Evolutionary conservation across 2,329 filamentous ascomycete genomes (phyloP), one percentile per base, ranked within the genome.

Genomic region (Aphanocladium album): DNA sequence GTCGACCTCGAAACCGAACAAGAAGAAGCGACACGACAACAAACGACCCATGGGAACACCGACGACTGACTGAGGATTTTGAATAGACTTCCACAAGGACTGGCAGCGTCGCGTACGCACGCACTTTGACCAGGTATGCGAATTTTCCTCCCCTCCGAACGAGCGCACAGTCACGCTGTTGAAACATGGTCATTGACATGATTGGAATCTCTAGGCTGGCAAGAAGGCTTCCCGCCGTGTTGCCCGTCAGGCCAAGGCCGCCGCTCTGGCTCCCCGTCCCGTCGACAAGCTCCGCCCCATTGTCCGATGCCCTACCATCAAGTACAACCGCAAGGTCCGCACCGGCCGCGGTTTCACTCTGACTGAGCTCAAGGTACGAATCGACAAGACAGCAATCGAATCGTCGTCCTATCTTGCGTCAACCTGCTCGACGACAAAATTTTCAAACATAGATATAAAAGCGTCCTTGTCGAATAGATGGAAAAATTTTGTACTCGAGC

Each of bases 21-120:
- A 17, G 5, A 23, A n/a, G 8, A 27, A 47, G 16, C 9, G 27
- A 17, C 25, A 11, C 30, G 43, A 57, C 43, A 16, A 47, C 30
- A 49, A 21, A 21, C 17, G 7, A 17, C 4, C 37, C 56, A 35
- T 21, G 30, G 52, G 49, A 60, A 46, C 9, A n/a, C 35, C 39
- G 43, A 56, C 45, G 60, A 62, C 61, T 62, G 62, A 62, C 55
- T 52, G 57, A 43, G 57, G 21, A 39, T 53, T 25, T 35, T 59
- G 37, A 59, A 39, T 75, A 95, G 90, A 97, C 80, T 96, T 96
- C 91, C 93, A 91, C 84, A 97, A 96, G 91, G 93, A 99, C 87
- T 99, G 95, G 95, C 93, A 98, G 83, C 91, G 92, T 84, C 91
- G 93, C 83, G 95, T 99, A 78, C 91, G 92, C 83, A 90, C 91